Conservation (phyloP, 768 basidiomycete genomes). For the Plicaturopsis crispa region DNA sequence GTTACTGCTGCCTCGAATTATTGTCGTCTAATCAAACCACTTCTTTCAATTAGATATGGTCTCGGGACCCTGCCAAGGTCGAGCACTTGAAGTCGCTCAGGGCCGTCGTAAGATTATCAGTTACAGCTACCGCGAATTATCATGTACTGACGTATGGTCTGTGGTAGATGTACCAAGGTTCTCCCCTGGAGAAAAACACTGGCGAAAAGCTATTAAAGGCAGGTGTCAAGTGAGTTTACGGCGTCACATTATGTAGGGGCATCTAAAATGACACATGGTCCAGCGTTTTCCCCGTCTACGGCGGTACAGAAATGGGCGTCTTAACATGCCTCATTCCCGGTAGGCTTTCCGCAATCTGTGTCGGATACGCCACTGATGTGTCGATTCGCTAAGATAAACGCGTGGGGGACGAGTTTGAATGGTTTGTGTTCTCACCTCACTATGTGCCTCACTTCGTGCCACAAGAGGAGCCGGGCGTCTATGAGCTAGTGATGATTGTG, state of each 20-base stretch:
- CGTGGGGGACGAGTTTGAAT: too few relatives aligned
- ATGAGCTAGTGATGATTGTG: constrained; percentile 7
- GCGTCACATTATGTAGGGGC: too few relatives aligned
- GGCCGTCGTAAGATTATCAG: constrained; percentile 11
- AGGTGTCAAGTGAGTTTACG: constrained; percentile 9
- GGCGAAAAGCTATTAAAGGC: constrained; percentile 13
- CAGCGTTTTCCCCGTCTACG: too few relatives aligned
- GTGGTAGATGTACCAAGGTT: too few relatives aligned
- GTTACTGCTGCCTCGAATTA: too few relatives aligned
- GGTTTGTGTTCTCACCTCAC: constrained; percentile 13
- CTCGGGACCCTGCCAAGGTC: constrained; percentile 7
- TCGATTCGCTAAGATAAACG: too few relatives aligned
- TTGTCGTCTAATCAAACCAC: not conserved
- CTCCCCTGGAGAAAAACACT: too few relatives aligned
- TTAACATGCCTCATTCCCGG: too few relatives aligned
- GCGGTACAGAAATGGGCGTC: too few relatives aligned
- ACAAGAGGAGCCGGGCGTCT: constrained; percentile 6
- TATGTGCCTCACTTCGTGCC: constrained; percentile 7
- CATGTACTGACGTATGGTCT: not conserved
- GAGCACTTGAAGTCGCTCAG: constrained; percentile 10
- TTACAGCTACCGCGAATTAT: not conserved
- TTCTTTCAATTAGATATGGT: constrained; percentile 14
- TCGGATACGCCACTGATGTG: too few relatives aligned
- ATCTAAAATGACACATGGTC: too few relatives aligned
- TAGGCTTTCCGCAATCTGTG: too few relatives aligned